Percentiles rank a stretch among this genome's conserved stretches.
phyloP scores from a whole-genome alignment of 192 early-diverging fungal species.

The Coemansia sp. region DNA sequence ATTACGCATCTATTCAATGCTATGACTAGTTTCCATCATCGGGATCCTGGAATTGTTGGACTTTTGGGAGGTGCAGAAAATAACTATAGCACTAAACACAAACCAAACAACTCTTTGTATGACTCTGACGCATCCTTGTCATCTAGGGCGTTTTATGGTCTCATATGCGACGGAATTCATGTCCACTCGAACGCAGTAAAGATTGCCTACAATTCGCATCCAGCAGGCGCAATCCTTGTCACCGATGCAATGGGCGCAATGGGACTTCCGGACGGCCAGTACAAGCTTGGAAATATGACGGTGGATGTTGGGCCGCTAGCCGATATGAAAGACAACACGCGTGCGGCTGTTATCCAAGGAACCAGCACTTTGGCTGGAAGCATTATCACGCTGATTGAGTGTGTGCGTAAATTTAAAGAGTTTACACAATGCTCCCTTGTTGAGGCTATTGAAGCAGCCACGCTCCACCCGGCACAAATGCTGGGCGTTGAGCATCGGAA shows the following conservation, averaged over 20 bases:
- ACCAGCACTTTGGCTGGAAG: constrained; percentile 30
- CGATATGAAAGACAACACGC: constrained; percentile 30
- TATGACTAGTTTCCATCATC: constrained; percentile 76
- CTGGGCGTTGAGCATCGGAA: constrained; percentile 25
- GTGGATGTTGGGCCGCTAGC: constrained; percentile 52
- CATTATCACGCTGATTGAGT: constrained; percentile 34
- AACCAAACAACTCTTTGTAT: too few relatives aligned
- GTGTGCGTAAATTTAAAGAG: constrained; percentile 34
- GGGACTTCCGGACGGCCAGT: constrained; percentile 59
- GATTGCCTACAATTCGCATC: constrained; percentile 72
- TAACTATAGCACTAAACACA: background rate
- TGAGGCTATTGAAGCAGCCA: constrained; percentile 35
- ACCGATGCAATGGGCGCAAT: constrained; percentile 71
- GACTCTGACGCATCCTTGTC: background rate
- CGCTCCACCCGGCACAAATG: constrained; percentile 37
- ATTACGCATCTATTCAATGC: constrained; percentile 80
- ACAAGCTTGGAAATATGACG: constrained; percentile 62
- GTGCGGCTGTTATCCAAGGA: constrained; percentile 49
- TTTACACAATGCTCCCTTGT: constrained; percentile 28
- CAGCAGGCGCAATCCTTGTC: constrained; percentile 65
- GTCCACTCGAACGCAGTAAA: constrained; percentile 68
- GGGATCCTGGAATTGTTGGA: constrained; percentile 73
- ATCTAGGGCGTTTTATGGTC: constrained; percentile 62
- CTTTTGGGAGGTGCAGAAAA: constrained; percentile 55
- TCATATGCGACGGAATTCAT: constrained; percentile 75